These are phyloP conservation scores for Gypsophila paniculata DNA, from an alignment of 179 eudicot species.

Conservation along the genomic window DNA sequence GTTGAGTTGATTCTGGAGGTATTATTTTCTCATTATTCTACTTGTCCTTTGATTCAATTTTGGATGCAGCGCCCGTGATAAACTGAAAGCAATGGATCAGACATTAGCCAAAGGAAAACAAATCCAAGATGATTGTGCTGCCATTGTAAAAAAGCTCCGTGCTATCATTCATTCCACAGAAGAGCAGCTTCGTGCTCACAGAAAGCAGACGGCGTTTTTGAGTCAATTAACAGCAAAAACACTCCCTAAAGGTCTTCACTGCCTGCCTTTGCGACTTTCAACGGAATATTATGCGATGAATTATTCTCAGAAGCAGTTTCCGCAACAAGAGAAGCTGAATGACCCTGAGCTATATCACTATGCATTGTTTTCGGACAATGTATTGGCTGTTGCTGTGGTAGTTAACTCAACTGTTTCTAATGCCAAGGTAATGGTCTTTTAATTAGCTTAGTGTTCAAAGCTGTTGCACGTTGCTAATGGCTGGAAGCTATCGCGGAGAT, in stretches of 20 bases:
- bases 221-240: conserved; percentile 92
- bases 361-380: conserved; percentile 82
- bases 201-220: conserved; percentile 78
- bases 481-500: too few species aligned
- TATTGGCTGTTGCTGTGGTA: conserved; percentile 87
- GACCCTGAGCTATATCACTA: conserved; percentile 73
- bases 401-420: conserved; percentile 80
- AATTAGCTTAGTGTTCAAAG: neutral
- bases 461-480: too few species aligned
- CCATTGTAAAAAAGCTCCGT: conserved; percentile 82
- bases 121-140: conserved; percentile 87
- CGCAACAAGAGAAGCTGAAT: conserved; percentile 59
- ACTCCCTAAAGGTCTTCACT: conserved; percentile 93
- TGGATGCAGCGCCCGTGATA: conserved; percentile 57
- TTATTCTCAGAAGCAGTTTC: conserved; percentile 56
- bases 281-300: conserved; percentile 70
- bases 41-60: conserved; percentile 8
- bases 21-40: neutral
- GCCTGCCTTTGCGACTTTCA: conserved; percentile 89
- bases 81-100: conserved; percentile 76
- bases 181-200: conserved; percentile 86
- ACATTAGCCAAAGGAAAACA: conserved; percentile 74
- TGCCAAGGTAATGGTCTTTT: conserved; percentile 59
- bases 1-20: too few species aligned
- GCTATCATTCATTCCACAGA: conserved; percentile 91